phyloP scores from a whole-genome alignment of 768 basidiomycete genomes.

The Suillus weaverae region DNA sequence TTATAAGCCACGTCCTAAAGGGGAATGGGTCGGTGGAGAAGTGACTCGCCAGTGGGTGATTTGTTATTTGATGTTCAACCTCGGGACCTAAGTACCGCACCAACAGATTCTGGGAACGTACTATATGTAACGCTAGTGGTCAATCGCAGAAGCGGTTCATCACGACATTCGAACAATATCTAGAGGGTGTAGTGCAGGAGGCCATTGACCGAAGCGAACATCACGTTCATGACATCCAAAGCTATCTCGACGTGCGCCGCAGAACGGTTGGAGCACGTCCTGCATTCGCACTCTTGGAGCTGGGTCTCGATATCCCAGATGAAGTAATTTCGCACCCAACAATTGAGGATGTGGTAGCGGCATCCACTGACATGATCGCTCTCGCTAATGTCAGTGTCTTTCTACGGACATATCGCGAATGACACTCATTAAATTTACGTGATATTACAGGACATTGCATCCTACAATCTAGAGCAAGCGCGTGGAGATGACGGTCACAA shows the following conservation, averaged over 20 bases:
- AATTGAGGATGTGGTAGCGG: slow-evolving; percentile 30
- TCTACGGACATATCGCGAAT: not conserved
- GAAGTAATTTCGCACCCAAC: slow-evolving; percentile 41
- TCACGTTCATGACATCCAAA: slow-evolving; percentile 36
- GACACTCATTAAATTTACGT: not conserved
- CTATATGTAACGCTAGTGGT: not conserved
- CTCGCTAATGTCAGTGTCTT: slow-evolving; percentile 32
- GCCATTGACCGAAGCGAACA: slow-evolving; percentile 38
- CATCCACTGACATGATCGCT: slow-evolving; percentile 36
- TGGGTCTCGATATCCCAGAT: slow-evolving; percentile 40
- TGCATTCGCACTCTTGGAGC: slow-evolving; percentile 38
- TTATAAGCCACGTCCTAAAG: slow-evolving; percentile 7
- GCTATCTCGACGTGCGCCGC: slow-evolving; percentile 42
- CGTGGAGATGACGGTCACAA: slow-evolving; percentile 34
- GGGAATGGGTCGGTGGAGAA: slow-evolving; percentile 12
- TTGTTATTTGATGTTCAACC: not conserved
- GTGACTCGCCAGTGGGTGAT: slow-evolving; percentile 9
- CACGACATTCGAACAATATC: slow-evolving; percentile 35
- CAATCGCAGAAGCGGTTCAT: slow-evolving; percentile 37
- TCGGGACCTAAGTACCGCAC: not conserved
- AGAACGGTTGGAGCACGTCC: slow-evolving; percentile 42
- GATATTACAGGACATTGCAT: slow-evolving; percentile 30
- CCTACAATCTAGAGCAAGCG: slow-evolving; percentile 36
- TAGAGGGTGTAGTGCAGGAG: slow-evolving; percentile 41
- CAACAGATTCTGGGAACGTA: slow-evolving; percentile 10